Percentiles rank a stretch among this genome's conserved stretches.
phyloP scores from a whole-genome alignment of 345 rosid genomes.

The Gossypium rotundifolium region DNA sequence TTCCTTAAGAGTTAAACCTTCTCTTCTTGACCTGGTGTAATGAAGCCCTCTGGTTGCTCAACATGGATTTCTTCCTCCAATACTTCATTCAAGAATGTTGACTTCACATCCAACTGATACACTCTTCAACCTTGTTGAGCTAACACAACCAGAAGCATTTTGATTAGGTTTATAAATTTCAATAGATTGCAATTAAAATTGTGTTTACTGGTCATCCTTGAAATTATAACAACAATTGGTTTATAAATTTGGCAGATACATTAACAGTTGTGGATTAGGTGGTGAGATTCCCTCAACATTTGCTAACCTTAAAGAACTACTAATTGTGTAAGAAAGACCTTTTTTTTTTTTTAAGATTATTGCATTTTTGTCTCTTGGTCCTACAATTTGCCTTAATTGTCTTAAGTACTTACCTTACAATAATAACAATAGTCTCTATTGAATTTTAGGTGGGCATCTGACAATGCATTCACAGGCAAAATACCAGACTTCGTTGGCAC shows the following conservation, averaged over 20 bases:
- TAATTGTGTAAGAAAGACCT: slow-evolving; percentile 42
- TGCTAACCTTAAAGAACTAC: slow-evolving; percentile 41
- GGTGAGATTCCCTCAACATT: slow-evolving; percentile 58
- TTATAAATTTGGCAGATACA: slow-evolving; percentile 30
- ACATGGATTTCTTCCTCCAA: no score
- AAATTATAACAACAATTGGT: neutral
- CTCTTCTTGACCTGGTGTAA: no score
- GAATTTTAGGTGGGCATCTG: slow-evolving; percentile 28
- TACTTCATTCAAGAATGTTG: no score
- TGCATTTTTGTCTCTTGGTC: neutral
- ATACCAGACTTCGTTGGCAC: slow-evolving; percentile 31
- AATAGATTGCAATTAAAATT: no score
- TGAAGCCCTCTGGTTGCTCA: no score
- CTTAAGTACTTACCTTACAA: neutral
- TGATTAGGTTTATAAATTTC: no score
- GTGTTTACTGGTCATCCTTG: no score
- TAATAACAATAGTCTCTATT: neutral
- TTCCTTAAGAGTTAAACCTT: no score
- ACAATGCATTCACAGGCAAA: slow-evolving; percentile 29
- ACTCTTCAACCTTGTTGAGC: no score
- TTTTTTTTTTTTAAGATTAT: neutral
- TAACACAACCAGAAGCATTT: no score
- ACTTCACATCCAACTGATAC: no score
- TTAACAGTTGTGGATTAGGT: slow-evolving; percentile 46
- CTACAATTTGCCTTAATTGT: neutral